Base-by-base conservation (phyloP, 2,329 filamentous ascomycete species). In the Penicillium sp. region DNA sequence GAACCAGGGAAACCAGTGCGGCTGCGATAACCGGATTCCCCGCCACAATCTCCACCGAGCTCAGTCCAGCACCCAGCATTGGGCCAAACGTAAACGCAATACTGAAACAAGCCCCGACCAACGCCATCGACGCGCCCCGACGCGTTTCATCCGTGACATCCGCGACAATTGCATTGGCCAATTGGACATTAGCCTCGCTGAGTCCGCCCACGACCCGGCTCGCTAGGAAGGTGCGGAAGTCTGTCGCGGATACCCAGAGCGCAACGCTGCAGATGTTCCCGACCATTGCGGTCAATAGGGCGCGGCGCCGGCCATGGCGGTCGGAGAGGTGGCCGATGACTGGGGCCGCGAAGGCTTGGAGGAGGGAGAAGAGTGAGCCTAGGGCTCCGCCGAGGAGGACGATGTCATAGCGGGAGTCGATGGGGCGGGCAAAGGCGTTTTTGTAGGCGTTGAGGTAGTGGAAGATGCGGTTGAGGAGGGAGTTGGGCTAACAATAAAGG, bases 81-180 rank as follows among this genome's bases (percentile, higher is more conserved):
- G 95, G 95, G 0, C 95, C 95, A 73, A 97, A 96, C 0, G 95
- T 99, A 74, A 99, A 99, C 18, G 95, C 95, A 66, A 99, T 88
- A 61, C 91, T 96, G 79, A 99, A 99, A 79, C 95, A 98, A 14
- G 90, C 93, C 59, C 95, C 95, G 31, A 99, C 94, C 55, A 99
- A 83, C 7, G 95, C 95, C 92, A 99, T 97, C 43, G 95, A 97
- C 19, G 91, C 87, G 22, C 94, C 92, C 31, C 95, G 87, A 70
- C 89, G 89, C 58, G 85, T 84, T 67, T 94, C 89, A 69, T 96
- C 92, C 44, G 91, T 96, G 65, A 99, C 93, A 74, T 99, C 95
- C 40, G 94, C 95, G 18, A 95, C 95, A 74, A 99, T 98, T 43
- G 95, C 94, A 63, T 94, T 95, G 4, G 95, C 94, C 14, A 99